Conservation (phyloP, 2,329 filamentous ascomycete species). For the Malbranchea zuffiana region DNA sequence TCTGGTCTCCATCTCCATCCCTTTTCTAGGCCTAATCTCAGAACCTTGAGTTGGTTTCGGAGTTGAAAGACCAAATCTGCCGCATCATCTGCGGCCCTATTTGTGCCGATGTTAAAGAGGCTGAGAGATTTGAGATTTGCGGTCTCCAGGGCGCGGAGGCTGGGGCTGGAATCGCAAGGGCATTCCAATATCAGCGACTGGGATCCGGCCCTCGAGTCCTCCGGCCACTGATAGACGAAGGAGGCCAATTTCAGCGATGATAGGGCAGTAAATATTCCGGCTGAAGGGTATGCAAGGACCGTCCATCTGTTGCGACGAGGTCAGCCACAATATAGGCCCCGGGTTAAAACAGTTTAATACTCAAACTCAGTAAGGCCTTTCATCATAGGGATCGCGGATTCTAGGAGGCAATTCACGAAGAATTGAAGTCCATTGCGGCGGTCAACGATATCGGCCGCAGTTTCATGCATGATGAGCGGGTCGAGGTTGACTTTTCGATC, state of each 20-base stretch:
- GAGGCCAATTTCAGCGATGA: not conserved
- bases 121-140: not conserved
- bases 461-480: not conserved
- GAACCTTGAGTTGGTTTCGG: not conserved
- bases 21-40: not conserved
- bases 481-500: not conserved
- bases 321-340: not conserved
- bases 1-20: slow-evolving; percentile 1
- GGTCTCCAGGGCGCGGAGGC: not conserved
- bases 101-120: slow-evolving; percentile 1
- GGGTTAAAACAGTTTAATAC: not conserved
- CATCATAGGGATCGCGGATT: not conserved
- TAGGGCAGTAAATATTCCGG: not conserved
- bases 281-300: slow-evolving; percentile 1
- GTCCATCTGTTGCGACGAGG: not conserved
- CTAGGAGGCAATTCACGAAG: slow-evolving; percentile 1
- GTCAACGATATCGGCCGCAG: not conserved
- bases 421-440: slow-evolving; percentile 1
- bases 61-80: slow-evolving; percentile 1
- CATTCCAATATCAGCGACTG: not conserved
- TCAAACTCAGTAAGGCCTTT: not conserved
- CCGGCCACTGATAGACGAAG: not conserved
- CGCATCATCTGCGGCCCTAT: not conserved
- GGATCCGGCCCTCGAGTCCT: not conserved
- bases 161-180: not conserved